Percentiles rank a stretch among this genome's conserved stretches.
These are phyloP conservation scores for Globisporangium polare DNA, from an alignment of 352 stramenopile species.

Conservation along the genomic window DNA sequence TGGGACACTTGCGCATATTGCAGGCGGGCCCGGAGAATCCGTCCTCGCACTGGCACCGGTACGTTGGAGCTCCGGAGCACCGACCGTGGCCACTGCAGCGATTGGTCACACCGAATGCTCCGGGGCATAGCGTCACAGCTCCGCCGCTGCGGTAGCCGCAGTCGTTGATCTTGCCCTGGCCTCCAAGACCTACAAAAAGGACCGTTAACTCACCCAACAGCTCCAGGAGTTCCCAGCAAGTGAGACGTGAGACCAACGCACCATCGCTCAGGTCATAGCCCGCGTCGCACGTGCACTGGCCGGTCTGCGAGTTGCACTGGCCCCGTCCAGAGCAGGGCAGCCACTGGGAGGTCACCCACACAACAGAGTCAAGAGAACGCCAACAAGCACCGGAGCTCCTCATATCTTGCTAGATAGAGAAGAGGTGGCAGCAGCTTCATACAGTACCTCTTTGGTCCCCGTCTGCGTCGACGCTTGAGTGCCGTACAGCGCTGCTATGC, in stretches of 20 bases:
- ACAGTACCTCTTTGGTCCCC: constrained; percentile 64
- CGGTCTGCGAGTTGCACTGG: constrained; percentile 41
- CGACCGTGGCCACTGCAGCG: constrained; percentile 57
- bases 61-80: constrained; percentile 40
- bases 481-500: constrained; percentile 31
- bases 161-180: constrained; percentile 29
- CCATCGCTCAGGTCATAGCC: constrained; percentile 59
- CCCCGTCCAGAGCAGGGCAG: constrained; percentile 57
- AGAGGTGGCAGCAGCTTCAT: not conserved
- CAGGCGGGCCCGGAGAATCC: constrained; percentile 54
- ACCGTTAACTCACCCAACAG: not conserved
- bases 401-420: not conserved
- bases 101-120: constrained; percentile 13
- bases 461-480: constrained; percentile 23
- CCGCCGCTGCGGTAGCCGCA: constrained; percentile 42
- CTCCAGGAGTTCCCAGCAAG: not conserved
- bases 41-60: constrained; percentile 51
- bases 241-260: constrained; percentile 9
- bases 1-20: constrained; percentile 44
- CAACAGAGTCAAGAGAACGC: not conserved
- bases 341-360: constrained; percentile 31
- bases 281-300: constrained; percentile 41
- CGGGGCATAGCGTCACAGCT: constrained; percentile 38
- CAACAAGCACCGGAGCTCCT: not conserved
- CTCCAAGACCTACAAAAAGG: constrained; percentile 17